phyloP scores from a whole-genome alignment of 1,139 yeast genomes.

The Saccharomyces hybrid region DNA sequence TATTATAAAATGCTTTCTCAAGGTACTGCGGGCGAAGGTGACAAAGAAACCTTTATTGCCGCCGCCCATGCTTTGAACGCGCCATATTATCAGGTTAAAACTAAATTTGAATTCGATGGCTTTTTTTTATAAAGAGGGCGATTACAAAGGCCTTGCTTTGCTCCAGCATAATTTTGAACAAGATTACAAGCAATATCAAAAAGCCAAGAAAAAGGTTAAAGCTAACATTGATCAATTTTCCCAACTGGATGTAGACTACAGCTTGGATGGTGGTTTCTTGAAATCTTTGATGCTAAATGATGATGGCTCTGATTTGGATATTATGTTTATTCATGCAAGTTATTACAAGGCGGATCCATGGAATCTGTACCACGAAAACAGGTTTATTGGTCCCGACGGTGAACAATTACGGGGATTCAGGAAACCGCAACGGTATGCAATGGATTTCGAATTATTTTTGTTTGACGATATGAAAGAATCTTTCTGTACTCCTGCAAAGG shows the following conservation, averaged over 20 bases:
- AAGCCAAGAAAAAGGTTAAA: conserved; percentile 13
- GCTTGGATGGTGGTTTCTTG: conserved; percentile 11
- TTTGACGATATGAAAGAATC: conserved; percentile 12
- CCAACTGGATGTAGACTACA: conserved; percentile 14
- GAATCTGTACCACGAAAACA: conserved; percentile 38
- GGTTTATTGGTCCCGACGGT: conserved; percentile 40
- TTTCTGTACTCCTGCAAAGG: conserved; percentile 12
- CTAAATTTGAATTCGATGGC: conserved; percentile 44
- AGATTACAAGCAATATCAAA: conserved; percentile 32
- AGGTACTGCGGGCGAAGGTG: conserved; percentile 58
- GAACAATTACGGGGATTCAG: conserved; percentile 20
- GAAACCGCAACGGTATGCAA: conserved; percentile 8
- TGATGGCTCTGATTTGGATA: conserved; percentile 12
- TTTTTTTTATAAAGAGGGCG: conserved; percentile 33
- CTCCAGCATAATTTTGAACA: conserved; percentile 39
- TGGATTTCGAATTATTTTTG: conserved; percentile 22
- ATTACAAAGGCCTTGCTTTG: conserved; percentile 38
- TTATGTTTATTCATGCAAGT: conserved; percentile 54
- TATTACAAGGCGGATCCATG: conserved; percentile 60
- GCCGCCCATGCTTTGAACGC: conserved; percentile 47
- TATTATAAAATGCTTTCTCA: conserved; percentile 48
- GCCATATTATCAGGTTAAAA: conserved; percentile 48
- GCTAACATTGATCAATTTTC: conserved; percentile 8
- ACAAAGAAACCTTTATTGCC: conserved; percentile 55
- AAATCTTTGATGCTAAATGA: conserved; percentile 11